Base-by-base conservation (phyloP, 1,284 basidiomycete genomes). In the Sparassis latifolia region DNA sequence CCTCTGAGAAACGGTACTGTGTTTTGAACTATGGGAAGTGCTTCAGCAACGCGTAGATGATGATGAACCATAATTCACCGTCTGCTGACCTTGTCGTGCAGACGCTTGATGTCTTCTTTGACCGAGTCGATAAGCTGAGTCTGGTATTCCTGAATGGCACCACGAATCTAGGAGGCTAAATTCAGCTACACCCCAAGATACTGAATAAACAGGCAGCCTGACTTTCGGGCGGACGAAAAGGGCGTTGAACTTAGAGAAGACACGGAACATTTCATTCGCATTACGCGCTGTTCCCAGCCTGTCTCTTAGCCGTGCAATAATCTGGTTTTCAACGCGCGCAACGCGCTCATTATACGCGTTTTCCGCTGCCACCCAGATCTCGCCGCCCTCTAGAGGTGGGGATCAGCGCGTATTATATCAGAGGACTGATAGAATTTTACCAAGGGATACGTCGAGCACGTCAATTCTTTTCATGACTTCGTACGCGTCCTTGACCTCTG, bases 201-300 rank as follows among this genome's bases (percentile, higher is more conserved):
- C 31, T 9, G 1, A 29, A 37, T 12, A 10, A 1, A 20, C 20
- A 20, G 20, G 30, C 28, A 9, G 2, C 48, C 75, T 44, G 47
- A 92, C 92, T 82, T 98, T 98, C n/a, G 95, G 96, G 53, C 97
- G 80, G 33, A 99, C 95, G 65, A 99, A 98, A 33, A 99, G 74
- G 1, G 92, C 91, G 69, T 99, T 98, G 76, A 98, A 99, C 70
- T 97, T 97, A 4, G 92, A 96, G 69, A 99, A 96, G 44, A 98
- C 96, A 49, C 95, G 82, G 71, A 99, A 98, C 95, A 98, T 99
- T 73, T 98, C 96, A 64, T 97, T 96, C 2, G 97, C 96, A 63
- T 97, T 98, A 46, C 92, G 79, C 30, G 96, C 95, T 7, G 92
- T 96, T n/a, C 92, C 97, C 27, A 99, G 78, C 52, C 92, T 78